phyloP scores from a whole-genome alignment of 805 yeast species.

The Phaffomyces opuntiae region DNA sequence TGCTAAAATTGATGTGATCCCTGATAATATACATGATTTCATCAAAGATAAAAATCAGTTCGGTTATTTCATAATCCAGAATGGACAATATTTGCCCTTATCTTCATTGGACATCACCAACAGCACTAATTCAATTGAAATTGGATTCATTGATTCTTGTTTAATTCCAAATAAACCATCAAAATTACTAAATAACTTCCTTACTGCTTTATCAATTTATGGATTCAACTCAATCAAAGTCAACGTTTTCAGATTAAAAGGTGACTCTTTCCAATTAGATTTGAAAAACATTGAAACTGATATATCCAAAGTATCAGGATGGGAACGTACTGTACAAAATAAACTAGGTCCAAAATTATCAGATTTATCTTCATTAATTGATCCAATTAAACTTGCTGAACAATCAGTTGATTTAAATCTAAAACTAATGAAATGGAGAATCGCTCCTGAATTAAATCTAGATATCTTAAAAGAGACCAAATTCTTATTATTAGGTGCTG shows the following conservation, averaged over 20 bases:
- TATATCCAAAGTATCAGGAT: conserved; percentile 53
- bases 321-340: conserved; percentile 79
- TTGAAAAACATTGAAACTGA: conserved; percentile 15
- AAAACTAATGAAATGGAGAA: conserved; percentile 94
- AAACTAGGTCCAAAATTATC: conserved; percentile 78
- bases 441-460: conserved; percentile 74
- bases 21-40: conserved; percentile 11
- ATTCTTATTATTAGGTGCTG: conserved; percentile 86
- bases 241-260: conserved; percentile 31
- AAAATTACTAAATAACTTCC: conserved; percentile 50
- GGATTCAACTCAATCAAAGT: conserved; percentile 30
- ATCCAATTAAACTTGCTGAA: conserved; percentile 76
- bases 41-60: conserved; percentile 6
- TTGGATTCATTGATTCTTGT: conserved; percentile 35
- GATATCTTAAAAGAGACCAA: conserved; percentile 53
- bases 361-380: conserved; percentile 71
- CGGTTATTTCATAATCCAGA: conserved; percentile 24
- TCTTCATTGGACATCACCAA: conserved; percentile 10
- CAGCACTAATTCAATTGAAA: conserved; percentile 1
- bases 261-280: conserved; percentile 24
- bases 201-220: conserved; percentile 37
- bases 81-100: conserved; percentile 11
- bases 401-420: conserved; percentile 91
- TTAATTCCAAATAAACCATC: conserved; percentile 35
- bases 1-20: conserved; percentile 3